These are phyloP conservation scores for Syzygium oleosum DNA, from an alignment of 345 rosid species.

Conservation along the genomic window DNA sequence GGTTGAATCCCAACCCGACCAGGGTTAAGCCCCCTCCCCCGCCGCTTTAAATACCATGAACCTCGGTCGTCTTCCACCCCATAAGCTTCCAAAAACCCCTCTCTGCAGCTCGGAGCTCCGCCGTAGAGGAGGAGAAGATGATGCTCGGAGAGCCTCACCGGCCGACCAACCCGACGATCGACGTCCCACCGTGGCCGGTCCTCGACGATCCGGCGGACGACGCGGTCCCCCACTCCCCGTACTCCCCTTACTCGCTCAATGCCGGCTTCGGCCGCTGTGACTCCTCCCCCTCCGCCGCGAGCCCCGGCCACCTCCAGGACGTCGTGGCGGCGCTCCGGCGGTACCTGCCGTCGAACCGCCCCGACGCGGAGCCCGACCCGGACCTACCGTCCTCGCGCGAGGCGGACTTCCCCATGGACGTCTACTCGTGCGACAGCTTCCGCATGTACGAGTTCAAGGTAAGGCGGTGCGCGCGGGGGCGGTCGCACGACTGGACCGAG, in stretches of 20 bases:
- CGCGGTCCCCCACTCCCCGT: background rate
- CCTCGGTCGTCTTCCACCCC: fast-evolving
- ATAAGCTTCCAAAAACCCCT: background rate
- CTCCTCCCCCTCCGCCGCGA: background rate
- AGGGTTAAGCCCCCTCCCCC: background rate
- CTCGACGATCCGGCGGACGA: conserved; percentile 2
- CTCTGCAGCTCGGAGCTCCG: background rate
- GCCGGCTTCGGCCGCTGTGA: background rate
- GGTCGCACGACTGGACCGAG: conserved; percentile 21
- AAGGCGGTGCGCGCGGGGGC: conserved; percentile 6
- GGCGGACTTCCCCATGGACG: conserved; percentile 5
- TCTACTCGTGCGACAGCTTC: conserved; percentile 11
- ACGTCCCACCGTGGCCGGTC: background rate
- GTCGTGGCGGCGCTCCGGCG: conserved; percentile 1
- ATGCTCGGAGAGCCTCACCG: conserved; percentile 4
- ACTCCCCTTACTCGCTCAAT: background rate
- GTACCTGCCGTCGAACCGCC: conserved; percentile 5
- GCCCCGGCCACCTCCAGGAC: background rate
- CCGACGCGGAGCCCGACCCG: background rate
- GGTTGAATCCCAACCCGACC: background rate
- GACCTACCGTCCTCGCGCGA: background rate
- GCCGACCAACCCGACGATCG: background rate
- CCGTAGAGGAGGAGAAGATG: background rate
- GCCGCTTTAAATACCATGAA: background rate
- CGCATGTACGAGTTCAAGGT: conserved; percentile 19